These are phyloP conservation scores for Mortierella sp. DNA, from an alignment of 371 early-diverging fungal species.

Conservation along the genomic window DNA sequence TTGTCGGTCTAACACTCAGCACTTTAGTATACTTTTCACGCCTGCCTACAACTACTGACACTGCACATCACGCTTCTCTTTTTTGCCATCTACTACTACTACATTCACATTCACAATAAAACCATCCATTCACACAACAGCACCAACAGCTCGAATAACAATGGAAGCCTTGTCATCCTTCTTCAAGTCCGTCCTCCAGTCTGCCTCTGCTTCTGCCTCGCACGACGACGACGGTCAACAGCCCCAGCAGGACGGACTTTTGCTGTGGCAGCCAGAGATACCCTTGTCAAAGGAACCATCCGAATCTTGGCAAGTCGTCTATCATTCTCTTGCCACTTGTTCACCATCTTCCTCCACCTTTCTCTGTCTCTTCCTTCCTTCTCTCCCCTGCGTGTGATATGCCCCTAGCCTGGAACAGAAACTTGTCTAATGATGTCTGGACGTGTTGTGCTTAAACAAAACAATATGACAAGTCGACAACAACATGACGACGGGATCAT, in stretches of 20 bases:
- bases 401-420: not conserved
- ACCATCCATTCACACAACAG: not conserved
- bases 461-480: not conserved
- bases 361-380: not conserved
- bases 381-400: not conserved
- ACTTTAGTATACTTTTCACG: not conserved
- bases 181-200: constrained; percentile 21
- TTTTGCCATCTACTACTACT: not conserved
- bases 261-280: constrained; percentile 54
- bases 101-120: not conserved
- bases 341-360: not conserved
- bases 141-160: not conserved
- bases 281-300: constrained; percentile 53
- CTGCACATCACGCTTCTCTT: not conserved
- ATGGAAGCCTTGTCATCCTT: constrained; percentile 38
- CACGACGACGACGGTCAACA: not conserved
- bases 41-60: too few relatives aligned
- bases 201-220: not conserved
- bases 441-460: not conserved
- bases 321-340: not conserved
- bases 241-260: not conserved
- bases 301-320: constrained; percentile 45
- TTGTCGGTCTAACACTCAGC: not conserved
- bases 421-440: not conserved
- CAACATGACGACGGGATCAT: not conserved